Percentiles rank a stretch among this genome's conserved stretches.
Evolutionary conservation across 371 early-diverging fungal species (phyloP).

Genomic region (Syncephalastrum monosporum): DNA sequence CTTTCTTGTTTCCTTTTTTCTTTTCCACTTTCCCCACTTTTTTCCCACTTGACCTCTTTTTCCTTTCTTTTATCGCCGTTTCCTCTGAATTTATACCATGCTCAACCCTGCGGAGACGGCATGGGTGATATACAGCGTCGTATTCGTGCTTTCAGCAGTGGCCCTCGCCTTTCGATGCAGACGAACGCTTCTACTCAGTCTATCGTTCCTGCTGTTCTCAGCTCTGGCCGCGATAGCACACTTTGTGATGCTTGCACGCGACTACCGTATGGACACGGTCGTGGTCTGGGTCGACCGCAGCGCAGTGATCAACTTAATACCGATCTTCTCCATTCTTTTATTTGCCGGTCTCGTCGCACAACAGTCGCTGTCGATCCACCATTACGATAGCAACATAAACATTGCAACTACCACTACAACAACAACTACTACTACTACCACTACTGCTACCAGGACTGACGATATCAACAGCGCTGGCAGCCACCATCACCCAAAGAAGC

Average conservation of each 20-base stretch:
- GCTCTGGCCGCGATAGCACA: slow-evolving; percentile 10
- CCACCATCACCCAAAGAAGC: slow-evolving; percentile 1
- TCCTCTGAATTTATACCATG: slow-evolving; percentile 15
- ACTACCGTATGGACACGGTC: slow-evolving; percentile 8
- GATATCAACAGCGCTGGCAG: slow-evolving; percentile 6
- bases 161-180: slow-evolving; percentile 18
- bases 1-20: neutral
- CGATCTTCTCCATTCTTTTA: slow-evolving; percentile 25
- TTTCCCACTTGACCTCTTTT: slow-evolving; percentile 2
- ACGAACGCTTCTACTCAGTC: slow-evolving; percentile 19
- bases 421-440: too few relatives aligned
- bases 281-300: slow-evolving; percentile 17
- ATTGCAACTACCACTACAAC: neutral
- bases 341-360: slow-evolving; percentile 25
- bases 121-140: slow-evolving; percentile 30
- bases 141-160: slow-evolving; percentile 18
- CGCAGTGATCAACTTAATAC: slow-evolving; percentile 22
- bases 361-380: slow-evolving; percentile 28
- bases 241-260: slow-evolving; percentile 10
- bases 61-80: neutral
- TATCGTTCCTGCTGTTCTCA: slow-evolving; percentile 25
- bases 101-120: slow-evolving; percentile 26
- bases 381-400: slow-evolving; percentile 17
- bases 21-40: neutral
- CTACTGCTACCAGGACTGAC: slow-evolving; percentile 5